Conservation (phyloP, 345 rosid species). For the Adansonia digitata region DNA sequence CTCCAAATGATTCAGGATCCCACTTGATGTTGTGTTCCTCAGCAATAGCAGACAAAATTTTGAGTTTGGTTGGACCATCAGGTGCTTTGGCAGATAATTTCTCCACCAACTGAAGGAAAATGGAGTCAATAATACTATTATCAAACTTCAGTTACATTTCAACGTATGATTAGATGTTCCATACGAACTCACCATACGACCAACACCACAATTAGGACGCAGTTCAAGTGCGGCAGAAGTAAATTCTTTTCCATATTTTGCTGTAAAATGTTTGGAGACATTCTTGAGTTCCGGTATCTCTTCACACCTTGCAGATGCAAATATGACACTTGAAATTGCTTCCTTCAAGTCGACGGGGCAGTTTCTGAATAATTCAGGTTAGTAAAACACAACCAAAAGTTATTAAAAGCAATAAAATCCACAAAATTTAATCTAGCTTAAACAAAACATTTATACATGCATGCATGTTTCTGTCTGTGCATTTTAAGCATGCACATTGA, state of each 20-base stretch:
- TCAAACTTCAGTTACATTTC: neutral
- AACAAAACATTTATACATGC: neutral
- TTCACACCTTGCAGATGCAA: constrained; percentile 75
- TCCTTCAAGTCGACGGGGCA: constrained; percentile 86
- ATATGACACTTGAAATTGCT: constrained; percentile 58
- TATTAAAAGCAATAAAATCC: neutral
- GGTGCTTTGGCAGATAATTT: constrained; percentile 79
- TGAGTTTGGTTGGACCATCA: constrained; percentile 71
- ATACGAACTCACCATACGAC: constrained; percentile 61
- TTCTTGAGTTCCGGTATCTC: constrained; percentile 75
- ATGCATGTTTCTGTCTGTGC: neutral
- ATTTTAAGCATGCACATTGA: neutral
- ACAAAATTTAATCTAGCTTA: neutral
- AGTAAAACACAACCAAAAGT: constrained; percentile 4
- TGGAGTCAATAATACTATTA: neutral
- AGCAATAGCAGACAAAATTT: constrained; percentile 70
- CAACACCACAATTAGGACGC: constrained; percentile 80
- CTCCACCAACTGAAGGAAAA: constrained; percentile 58
- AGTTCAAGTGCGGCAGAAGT: constrained; percentile 68
- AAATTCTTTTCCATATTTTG: constrained; percentile 93
- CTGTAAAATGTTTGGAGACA: constrained; percentile 55
- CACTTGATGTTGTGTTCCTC: constrained; percentile 73
- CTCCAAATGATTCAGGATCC: constrained; percentile 63
- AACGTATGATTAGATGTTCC: neutral
- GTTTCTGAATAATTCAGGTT: constrained; percentile 31